These are phyloP conservation scores for Coemansia guatemalensis DNA, from an alignment of 192 early-diverging fungal species.

Conservation along the genomic window DNA sequence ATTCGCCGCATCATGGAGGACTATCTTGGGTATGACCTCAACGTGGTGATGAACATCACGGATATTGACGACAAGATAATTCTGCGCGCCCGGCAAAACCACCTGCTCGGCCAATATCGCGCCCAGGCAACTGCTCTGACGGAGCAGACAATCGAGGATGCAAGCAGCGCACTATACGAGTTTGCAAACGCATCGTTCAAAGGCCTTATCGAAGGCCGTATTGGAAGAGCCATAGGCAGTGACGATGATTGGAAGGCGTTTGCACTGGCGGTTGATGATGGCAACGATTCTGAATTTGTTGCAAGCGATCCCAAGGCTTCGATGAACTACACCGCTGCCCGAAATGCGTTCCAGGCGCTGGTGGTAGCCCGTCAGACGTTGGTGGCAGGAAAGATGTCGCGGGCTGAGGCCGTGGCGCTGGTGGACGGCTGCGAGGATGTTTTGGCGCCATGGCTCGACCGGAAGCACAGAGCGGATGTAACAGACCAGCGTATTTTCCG, in stretches of 20 bases:
- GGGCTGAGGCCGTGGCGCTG: slow-evolving; percentile 48
- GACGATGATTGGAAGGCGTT: slow-evolving; percentile 63
- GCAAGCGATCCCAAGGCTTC: slow-evolving; percentile 68
- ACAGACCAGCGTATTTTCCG: slow-evolving; percentile 92
- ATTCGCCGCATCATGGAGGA: slow-evolving; percentile 91
- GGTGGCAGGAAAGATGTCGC: slow-evolving; percentile 23
- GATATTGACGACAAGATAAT: slow-evolving; percentile 99
- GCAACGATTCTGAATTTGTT: slow-evolving; percentile 35
- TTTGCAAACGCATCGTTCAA: slow-evolving; percentile 65
- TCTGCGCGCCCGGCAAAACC: slow-evolving; percentile 79
- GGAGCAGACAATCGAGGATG: slow-evolving; percentile 56
- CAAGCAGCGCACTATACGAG: slow-evolving; percentile 59
- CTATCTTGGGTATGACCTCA: slow-evolving; percentile 93
- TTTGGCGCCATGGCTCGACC: slow-evolving; percentile 47
- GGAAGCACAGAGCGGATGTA: slow-evolving; percentile 58
- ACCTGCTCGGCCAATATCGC: slow-evolving; percentile 65
- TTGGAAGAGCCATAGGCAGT: slow-evolving; percentile 48
- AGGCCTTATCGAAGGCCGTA: slow-evolving; percentile 53
- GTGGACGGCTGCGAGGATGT: slow-evolving; percentile 31
- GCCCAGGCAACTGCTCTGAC: slow-evolving; percentile 47
- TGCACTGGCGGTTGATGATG: slow-evolving; percentile 52
- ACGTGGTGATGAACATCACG: slow-evolving; percentile 96
- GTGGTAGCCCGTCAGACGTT: slow-evolving; percentile 14
- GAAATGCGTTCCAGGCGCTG: slow-evolving; percentile 33
- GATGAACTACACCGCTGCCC: slow-evolving; percentile 67